Percentiles rank a stretch among this genome's conserved stretches.
These are phyloP conservation scores for Marasmius sp. DNA, from an alignment of 1,284 basidiomycete species.

Conservation along the genomic window DNA sequence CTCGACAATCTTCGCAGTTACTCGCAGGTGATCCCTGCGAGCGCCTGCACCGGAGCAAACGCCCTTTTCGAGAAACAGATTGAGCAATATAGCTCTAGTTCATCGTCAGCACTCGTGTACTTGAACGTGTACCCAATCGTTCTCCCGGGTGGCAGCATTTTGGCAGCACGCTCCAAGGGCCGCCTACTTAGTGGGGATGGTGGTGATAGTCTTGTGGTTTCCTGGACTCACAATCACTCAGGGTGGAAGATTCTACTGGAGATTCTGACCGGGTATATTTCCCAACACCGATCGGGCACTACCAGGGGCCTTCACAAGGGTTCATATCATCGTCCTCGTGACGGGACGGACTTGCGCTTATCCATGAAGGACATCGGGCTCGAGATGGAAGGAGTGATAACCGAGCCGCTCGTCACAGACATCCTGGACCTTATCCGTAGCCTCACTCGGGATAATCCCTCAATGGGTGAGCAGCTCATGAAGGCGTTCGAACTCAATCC, in stretches of 20 bases:
- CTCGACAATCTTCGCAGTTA: conserved; percentile 73
- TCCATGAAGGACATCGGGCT: conserved; percentile 69
- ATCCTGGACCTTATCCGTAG: conserved; percentile 78
- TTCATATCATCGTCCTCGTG: conserved; percentile 44
- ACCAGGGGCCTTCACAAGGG: conserved; percentile 48
- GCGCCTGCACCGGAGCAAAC: conserved; percentile 59
- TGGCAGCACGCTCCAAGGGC: conserved; percentile 68
- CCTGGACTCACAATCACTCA: conserved; percentile 80
- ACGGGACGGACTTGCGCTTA: conserved; percentile 41
- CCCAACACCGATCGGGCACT: conserved; percentile 43
- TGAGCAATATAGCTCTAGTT: conserved; percentile 55
- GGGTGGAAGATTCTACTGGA: conserved; percentile 85
- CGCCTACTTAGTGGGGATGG: conserved; percentile 72
- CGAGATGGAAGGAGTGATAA: conserved; percentile 55
- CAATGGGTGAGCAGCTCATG: conserved; percentile 65
- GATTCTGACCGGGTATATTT: conserved; percentile 72
- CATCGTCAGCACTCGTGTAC: conserved; percentile 58
- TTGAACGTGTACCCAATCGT: conserved; percentile 64
- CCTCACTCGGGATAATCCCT: conserved; percentile 68
- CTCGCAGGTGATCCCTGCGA: conserved; percentile 69
- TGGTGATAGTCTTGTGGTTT: conserved; percentile 69
- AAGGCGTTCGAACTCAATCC: conserved; percentile 58
- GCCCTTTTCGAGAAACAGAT: conserved; percentile 69
- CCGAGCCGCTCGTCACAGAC: conserved; percentile 66
- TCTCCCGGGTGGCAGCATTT: conserved; percentile 72